phyloP scores from a whole-genome alignment of 371 early-diverging fungal species.

The Haplosporangium sp. region DNA sequence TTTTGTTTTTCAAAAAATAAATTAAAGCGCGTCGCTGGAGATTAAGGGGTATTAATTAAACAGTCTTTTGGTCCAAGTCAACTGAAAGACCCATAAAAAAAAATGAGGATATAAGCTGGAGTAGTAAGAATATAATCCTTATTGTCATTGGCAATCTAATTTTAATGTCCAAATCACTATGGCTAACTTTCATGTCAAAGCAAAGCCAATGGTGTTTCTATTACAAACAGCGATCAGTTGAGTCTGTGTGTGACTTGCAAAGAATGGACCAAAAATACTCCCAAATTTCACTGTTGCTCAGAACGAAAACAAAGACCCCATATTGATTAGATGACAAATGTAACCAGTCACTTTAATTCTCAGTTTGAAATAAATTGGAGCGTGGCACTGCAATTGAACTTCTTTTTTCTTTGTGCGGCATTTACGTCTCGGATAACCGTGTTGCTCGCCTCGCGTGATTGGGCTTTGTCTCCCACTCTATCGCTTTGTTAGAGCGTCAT shows the following conservation, averaged over 20 bases:
- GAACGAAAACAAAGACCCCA: neutral
- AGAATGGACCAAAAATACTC: neutral
- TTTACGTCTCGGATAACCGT: slow-evolving; percentile 55
- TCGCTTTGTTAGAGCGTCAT: slow-evolving; percentile 57
- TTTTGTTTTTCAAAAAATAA: neutral
- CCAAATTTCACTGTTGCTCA: neutral
- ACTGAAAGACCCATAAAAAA: too few species aligned
- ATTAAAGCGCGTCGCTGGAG: neutral
- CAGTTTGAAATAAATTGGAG: neutral
- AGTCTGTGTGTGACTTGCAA: neutral
- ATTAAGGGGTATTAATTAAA: too few species aligned
- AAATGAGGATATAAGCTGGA: too few species aligned
- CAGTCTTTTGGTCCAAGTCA: too few species aligned
- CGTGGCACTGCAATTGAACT: neutral
- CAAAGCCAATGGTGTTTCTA: too few species aligned
- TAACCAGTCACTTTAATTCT: neutral
- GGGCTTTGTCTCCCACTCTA: slow-evolving; percentile 57
- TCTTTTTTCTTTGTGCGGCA: slow-evolving; percentile 53
- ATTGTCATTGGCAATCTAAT: too few species aligned
- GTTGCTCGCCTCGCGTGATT: slow-evolving; percentile 58
- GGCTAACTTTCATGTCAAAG: too few species aligned
- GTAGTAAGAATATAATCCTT: too few species aligned
- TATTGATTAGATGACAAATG: neutral
- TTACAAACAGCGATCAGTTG: too few species aligned
- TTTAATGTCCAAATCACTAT: slow-evolving; percentile 4